Evolutionary conservation across 2,329 filamentous ascomycete species (phyloP).

Genomic region (Domatiomyces globalis): DNA sequence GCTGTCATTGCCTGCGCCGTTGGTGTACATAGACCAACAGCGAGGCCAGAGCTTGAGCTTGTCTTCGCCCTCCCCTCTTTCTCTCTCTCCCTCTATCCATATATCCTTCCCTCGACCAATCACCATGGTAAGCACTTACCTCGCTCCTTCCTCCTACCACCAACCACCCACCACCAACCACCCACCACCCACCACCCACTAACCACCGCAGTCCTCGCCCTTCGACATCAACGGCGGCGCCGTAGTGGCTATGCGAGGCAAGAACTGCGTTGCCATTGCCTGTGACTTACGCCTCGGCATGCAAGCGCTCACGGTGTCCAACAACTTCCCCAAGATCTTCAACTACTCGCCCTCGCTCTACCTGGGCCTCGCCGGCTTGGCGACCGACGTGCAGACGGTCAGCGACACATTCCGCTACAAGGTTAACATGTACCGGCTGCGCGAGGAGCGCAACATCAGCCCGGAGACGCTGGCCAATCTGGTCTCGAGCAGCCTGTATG

Average conservation of each 20-base stretch:
- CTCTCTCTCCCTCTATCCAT: conserved; percentile 7
- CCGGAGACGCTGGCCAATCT: conserved; percentile 94
- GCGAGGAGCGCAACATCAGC: conserved; percentile 92
- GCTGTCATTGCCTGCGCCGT: neutral
- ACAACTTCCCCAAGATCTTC: conserved; percentile 99
- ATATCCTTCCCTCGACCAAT: conserved; percentile 1
- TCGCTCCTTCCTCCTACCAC: conserved; percentile 16
- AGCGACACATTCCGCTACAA: conserved; percentile 98
- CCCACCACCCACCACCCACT: conserved; percentile 22
- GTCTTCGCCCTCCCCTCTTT: neutral
- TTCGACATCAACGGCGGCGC: conserved; percentile 96
- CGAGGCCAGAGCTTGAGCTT: neutral
- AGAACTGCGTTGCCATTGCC: conserved; percentile 98
- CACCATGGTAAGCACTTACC: conserved; percentile 22
- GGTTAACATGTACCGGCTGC: conserved; percentile 98
- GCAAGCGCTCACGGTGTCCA: conserved; percentile 91
- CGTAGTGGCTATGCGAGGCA: conserved; percentile 97
- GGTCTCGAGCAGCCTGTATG: conserved; percentile 80
- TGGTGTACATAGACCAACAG: neutral
- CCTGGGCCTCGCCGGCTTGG: conserved; percentile 87
- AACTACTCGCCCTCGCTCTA: conserved; percentile 81
- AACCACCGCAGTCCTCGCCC: conserved; percentile 55
- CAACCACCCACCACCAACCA: conserved; percentile 21
- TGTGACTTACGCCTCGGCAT: conserved; percentile 96
- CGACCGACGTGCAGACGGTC: conserved; percentile 89